These are phyloP conservation scores for Cucumis cinereus DNA, from an alignment of 306 rosid genomes.

Conservation along the genomic window DNA sequence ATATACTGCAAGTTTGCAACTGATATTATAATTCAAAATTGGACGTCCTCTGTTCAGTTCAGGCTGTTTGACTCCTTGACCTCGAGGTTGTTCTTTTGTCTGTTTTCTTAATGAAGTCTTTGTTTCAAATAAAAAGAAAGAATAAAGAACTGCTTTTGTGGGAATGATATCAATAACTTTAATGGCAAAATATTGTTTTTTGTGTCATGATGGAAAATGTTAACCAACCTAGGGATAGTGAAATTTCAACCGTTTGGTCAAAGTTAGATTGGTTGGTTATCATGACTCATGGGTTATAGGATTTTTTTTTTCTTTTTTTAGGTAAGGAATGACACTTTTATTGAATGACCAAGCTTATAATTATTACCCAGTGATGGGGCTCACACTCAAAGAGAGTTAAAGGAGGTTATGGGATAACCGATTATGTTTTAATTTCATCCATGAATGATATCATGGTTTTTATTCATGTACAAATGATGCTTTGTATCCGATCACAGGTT, in stretches of 20 bases:
- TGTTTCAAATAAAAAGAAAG: background rate
- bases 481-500: slow-evolving; percentile 49
- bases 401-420: background rate
- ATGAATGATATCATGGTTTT: background rate
- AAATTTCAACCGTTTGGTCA: background rate
- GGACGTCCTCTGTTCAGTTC: background rate
- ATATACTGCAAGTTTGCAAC: background rate
- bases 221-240: background rate
- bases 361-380: background rate
- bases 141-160: background rate
- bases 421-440: background rate
- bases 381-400: background rate
- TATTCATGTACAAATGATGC: background rate
- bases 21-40: background rate
- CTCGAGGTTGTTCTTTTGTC: background rate
- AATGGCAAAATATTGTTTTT: background rate
- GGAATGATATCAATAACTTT: background rate
- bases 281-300: background rate
- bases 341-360: background rate
- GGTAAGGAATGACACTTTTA: background rate
- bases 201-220: background rate
- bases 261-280: background rate
- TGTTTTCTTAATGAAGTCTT: background rate
- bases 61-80: background rate
- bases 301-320: too few relatives aligned